Base-by-base conservation (phyloP, 768 basidiomycete genomes). In the Suillus plorans region DNA sequence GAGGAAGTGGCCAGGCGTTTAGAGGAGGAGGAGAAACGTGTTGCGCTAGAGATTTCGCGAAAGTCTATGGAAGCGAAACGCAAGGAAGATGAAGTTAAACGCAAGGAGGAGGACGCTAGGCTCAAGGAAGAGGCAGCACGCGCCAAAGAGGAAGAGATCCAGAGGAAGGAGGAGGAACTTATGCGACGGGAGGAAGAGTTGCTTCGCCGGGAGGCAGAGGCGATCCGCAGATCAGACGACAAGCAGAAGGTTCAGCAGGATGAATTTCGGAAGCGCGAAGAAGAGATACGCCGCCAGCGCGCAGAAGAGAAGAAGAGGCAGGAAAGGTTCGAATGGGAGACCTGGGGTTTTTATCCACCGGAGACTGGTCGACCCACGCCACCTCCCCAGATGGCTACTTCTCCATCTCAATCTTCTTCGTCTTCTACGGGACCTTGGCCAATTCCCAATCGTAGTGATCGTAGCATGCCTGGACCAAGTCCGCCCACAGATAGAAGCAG, bases 181-280 rank as follows among this genome's bases (percentile, higher is more conserved):
- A 69, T 45, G 36, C 71, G 70, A n/a, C 69, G 66, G 60, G 79
- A 80, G 56, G 77, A 76, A 60, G 79, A 74, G 22, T 66, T 73
- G 18, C 69, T 63, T 61, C 74, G 70, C 64, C 69, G 75, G 55
- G 72, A 74, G 65, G 69, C 72, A 56, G 76, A 78, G 18, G 70
- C 72, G 65, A 69, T 74, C 50, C 76, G 72, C 47, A 69, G 69
- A 66, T 72, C 72, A 37, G 73, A 69, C 20, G 75, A 69, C 60
- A 72, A 67, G 34, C 31, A 64, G 52, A 70, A 74, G 50, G 64
- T 63, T 57, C 66, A 70, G 66, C 68, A 77, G 65, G 72, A 71
- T 0, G 72, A 72, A 13, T 73, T 74, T 62, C 71, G 69, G 57
- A 77, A 65, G 67, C 74, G 72, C 47, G 76, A 74, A 63, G 74